These are phyloP conservation scores for Penicillium angulare DNA, from an alignment of 495 filamentous ascomycete genomes.

Conservation along the genomic window DNA sequence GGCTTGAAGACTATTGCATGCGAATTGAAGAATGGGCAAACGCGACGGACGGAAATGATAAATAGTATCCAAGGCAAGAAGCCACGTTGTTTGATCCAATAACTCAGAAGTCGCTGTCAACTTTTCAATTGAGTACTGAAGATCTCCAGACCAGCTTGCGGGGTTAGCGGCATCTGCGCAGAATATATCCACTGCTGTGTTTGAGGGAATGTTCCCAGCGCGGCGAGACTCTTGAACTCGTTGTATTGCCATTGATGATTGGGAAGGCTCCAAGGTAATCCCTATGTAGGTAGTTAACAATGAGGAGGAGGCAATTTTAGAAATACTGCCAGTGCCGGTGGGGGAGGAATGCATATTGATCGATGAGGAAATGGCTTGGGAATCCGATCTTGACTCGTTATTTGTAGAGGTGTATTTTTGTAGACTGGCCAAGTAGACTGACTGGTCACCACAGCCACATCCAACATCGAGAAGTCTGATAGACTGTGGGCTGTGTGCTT, in stretches of 20 bases:
- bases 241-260: constrained; percentile 28
- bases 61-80: constrained; percentile 49
- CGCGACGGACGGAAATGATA: constrained; percentile 53
- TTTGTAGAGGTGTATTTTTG: not conserved
- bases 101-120: not conserved
- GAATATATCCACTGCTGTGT: constrained; percentile 22
- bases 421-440: constrained; percentile 22
- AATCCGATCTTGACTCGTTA: not conserved
- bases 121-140: constrained; percentile 15
- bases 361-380: too few relatives aligned
- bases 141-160: constrained; percentile 20
- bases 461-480: constrained; percentile 45
- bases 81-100: constrained; percentile 26
- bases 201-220: not conserved
- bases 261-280: constrained; percentile 36
- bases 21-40: constrained; percentile 34
- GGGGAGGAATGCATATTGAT: too few relatives aligned
- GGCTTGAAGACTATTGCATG: constrained; percentile 30
- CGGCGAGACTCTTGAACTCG: constrained; percentile 10
- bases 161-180: constrained; percentile 34
- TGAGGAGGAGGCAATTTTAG: too few relatives aligned
- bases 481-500: constrained; percentile 5
- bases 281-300: constrained; percentile 41
- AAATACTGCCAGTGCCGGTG: too few relatives aligned
- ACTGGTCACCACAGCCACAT: constrained; percentile 52